A percentile compares a stretch with the other conserved stretches of the same genome.
phyloP scores from a whole-genome alignment of 2,329 filamentous ascomycete genomes.

The Graphiopsis chlorocephala region DNA sequence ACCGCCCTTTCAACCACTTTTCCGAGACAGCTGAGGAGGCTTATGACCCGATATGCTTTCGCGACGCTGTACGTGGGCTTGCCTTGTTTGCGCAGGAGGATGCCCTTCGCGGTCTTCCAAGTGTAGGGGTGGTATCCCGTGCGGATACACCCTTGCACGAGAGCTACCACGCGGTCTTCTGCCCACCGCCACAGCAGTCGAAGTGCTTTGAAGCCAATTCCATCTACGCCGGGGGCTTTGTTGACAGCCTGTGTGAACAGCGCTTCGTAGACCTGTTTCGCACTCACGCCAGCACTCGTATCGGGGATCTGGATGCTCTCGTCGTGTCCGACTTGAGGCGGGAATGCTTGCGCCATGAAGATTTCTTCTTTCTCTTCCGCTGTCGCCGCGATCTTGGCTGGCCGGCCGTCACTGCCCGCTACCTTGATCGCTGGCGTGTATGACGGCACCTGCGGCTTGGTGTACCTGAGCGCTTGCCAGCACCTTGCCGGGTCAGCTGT shows the following conservation, averaged over 20 bases:
- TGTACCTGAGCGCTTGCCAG: not conserved
- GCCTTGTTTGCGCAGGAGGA: not conserved
- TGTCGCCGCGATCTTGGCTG: not conserved
- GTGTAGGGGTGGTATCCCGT: not conserved
- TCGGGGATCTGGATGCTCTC: not conserved
- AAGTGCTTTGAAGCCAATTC: not conserved
- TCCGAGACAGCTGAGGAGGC: too few relatives aligned
- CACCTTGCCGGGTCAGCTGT: not conserved
- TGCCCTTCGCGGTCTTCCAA: not conserved
- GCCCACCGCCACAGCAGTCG: not conserved
- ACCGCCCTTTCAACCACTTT: too few relatives aligned
- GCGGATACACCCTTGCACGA: not conserved
- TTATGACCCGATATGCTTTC: not conserved
- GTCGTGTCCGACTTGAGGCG: not conserved
- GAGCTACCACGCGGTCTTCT: not conserved
- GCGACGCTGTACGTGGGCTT: not conserved
- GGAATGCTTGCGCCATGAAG: not conserved
- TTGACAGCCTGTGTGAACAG: not conserved
- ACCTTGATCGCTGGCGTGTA: not conserved
- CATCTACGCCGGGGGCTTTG: not conserved
- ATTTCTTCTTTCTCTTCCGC: not conserved
- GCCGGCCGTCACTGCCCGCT: not conserved
- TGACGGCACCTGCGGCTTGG: not conserved
- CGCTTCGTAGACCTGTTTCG: not conserved
- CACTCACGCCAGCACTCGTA: not conserved